Evolutionary conservation across 345 rosid genomes (phyloP).

Genomic region (Eucalyptus pauciflora): DNA sequence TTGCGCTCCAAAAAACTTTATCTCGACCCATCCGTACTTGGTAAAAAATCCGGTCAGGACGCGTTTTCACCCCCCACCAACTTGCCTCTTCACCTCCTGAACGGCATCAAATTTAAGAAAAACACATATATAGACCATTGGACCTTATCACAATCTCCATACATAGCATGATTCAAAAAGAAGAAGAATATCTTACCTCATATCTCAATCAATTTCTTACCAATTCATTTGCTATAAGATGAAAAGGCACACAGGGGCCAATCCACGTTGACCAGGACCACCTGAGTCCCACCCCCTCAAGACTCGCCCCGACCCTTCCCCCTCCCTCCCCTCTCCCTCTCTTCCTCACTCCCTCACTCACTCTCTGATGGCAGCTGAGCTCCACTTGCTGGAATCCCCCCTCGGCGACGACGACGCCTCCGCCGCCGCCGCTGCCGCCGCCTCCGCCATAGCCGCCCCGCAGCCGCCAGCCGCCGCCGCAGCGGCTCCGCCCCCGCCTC

Average conservation of each 20-base stretch:
- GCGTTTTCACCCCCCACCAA: background rate
- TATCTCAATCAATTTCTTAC: background rate
- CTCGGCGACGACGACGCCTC: background rate
- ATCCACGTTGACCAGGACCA: background rate
- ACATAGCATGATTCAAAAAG: background rate
- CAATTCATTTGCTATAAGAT: background rate
- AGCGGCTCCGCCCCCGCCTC: background rate
- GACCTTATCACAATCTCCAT: background rate
- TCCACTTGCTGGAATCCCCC: slow-evolving; percentile 24
- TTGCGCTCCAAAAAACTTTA: background rate
- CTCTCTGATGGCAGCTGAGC: slow-evolving; percentile 22
- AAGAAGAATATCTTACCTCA: background rate
- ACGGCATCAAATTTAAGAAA: background rate
- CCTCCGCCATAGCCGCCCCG: background rate
- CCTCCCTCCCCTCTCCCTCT: background rate
- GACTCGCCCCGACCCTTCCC: background rate
- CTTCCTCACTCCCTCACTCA: background rate
- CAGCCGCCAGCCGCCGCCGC: background rate
- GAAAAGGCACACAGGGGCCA: background rate
- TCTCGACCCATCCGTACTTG: background rate
- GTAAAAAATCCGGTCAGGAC: background rate
- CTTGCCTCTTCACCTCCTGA: background rate
- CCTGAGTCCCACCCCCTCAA: background rate
- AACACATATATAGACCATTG: background rate
- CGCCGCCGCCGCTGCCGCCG: background rate